Conservation (phyloP, 1,139 yeast genomes). For the Blastobotrys malaysiensis region DNA sequence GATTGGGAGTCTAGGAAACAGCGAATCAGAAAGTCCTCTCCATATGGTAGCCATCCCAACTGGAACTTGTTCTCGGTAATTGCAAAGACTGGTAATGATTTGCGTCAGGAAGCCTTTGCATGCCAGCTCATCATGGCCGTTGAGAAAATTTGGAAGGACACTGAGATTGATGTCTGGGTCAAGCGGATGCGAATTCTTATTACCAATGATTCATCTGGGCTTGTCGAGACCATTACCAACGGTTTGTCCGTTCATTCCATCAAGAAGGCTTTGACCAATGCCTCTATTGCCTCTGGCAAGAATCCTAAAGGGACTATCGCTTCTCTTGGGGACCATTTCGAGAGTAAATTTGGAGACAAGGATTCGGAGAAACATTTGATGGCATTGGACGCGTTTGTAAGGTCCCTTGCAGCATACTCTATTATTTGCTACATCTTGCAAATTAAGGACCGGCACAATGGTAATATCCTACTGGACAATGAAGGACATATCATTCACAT, state of each 20-base stretch:
- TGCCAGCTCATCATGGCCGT: constrained; percentile 86
- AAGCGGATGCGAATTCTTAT: constrained; percentile 86
- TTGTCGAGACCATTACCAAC: constrained; percentile 92
- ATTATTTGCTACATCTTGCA: constrained; percentile 82
- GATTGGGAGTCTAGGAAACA: constrained; percentile 84
- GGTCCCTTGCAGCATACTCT: constrained; percentile 84
- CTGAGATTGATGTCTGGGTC: constrained; percentile 74
- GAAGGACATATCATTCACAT: constrained; percentile 95
- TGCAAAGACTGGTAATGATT: constrained; percentile 91
- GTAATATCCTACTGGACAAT: constrained; percentile 87
- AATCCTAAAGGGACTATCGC: constrained; percentile 64
- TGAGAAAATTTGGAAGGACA: constrained; percentile 73
- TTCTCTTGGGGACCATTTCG: constrained; percentile 71
- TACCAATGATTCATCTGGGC: constrained; percentile 84
- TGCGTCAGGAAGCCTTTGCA: constrained; percentile 96
- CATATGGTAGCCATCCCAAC: constrained; percentile 77
- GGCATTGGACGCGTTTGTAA: constrained; percentile 80
- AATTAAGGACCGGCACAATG: constrained; percentile 93
- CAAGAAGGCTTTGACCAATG: constrained; percentile 80
- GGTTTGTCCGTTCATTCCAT: constrained; percentile 91
- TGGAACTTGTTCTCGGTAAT: constrained; percentile 96
- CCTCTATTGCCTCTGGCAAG: constrained; percentile 60
- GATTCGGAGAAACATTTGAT: constrained; percentile 48
- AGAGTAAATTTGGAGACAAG: constrained; percentile 60
- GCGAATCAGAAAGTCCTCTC: constrained; percentile 69